Evolutionary conservation across 2,329 filamentous ascomycete species (phyloP).

Genomic region (Hypoxylon sp.): DNA sequence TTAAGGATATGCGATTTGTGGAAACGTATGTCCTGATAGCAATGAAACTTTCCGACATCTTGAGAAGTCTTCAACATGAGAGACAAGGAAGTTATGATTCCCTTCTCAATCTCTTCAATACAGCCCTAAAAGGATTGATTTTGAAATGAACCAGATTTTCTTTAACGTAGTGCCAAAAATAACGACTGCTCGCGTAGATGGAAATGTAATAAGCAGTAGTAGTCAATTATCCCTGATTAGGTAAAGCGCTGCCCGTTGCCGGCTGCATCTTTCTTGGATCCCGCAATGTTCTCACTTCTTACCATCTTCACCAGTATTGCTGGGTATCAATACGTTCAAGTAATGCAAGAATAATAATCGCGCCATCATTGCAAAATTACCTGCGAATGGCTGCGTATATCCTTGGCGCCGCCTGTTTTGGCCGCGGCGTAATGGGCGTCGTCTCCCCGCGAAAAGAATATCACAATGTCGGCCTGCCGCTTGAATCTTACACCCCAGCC

Average conservation of each 20-base stretch:
- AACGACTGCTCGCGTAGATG: too few relatives aligned
- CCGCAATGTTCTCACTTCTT: background rate
- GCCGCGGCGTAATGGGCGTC: slow-evolving; percentile 31
- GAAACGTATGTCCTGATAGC: too few relatives aligned
- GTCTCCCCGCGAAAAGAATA: slow-evolving; percentile 32
- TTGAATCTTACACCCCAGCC: slow-evolving; percentile 5
- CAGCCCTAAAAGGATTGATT: too few relatives aligned
- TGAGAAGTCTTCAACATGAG: too few relatives aligned
- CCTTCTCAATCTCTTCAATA: too few relatives aligned
- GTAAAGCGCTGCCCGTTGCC: background rate
- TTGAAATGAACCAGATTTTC: too few relatives aligned
- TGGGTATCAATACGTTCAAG: background rate
- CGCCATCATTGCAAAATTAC: slow-evolving; percentile 1
- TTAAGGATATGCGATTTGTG: too few relatives aligned
- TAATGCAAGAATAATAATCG: background rate
- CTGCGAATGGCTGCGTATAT: slow-evolving; percentile 22
- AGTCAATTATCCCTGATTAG: background rate
- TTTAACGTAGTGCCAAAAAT: too few relatives aligned
- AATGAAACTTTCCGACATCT: too few relatives aligned
- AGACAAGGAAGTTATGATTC: too few relatives aligned
- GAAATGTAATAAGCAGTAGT: too few relatives aligned
- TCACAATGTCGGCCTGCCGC: slow-evolving; percentile 26
- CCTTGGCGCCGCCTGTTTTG: slow-evolving; percentile 32
- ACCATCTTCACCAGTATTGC: background rate
- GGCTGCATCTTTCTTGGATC: background rate